phyloP scores from a whole-genome alignment of 441 rosid species.

The Populus hybrid region DNA sequence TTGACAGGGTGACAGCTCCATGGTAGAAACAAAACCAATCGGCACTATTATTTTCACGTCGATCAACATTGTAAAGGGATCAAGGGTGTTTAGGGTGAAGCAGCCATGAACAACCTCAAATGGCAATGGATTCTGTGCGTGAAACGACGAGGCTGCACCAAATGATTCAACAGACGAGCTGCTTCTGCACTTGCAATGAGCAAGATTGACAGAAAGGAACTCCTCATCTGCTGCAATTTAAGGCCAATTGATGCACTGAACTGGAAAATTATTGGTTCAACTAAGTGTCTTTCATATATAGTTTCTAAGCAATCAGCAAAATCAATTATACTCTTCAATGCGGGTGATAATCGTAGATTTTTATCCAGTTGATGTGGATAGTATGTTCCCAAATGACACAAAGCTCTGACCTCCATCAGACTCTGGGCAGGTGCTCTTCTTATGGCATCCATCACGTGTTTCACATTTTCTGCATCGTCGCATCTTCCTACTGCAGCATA shows the following conservation, averaged over 20 bases:
- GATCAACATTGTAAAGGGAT: neutral
- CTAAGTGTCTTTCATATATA: neutral
- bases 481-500: slow-evolving; percentile 75
- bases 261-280: neutral
- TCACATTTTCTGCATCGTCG: slow-evolving; percentile 66
- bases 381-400: slow-evolving; percentile 2
- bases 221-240: neutral
- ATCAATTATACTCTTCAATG: neutral
- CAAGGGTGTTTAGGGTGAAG: neutral
- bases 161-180: neutral
- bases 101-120: neutral
- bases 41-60: neutral
- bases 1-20: neutral
- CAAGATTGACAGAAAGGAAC: neutral
- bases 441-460: slow-evolving; percentile 19
- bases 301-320: neutral
- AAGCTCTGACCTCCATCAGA: slow-evolving; percentile 20
- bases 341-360: neutral
- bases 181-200: neutral
- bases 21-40: neutral
- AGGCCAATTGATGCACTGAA: neutral
- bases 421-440: slow-evolving; percentile 23
- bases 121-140: neutral
- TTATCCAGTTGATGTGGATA: neutral
- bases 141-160: neutral